phyloP scores from a whole-genome alignment of 306 rosid species.

The Begonia loranthoides region DNA sequence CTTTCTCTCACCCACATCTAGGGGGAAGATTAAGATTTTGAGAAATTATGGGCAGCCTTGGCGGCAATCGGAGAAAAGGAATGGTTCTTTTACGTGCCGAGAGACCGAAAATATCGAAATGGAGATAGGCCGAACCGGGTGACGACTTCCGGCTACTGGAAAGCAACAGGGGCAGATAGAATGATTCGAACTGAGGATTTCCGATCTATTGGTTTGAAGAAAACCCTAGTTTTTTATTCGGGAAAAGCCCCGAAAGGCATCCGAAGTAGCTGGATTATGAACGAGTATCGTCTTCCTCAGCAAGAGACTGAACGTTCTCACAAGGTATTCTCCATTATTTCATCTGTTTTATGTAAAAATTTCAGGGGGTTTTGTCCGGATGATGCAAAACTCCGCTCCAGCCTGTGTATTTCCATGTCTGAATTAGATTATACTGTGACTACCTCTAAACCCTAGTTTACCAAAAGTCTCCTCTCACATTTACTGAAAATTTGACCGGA shows the following conservation, averaged over 20 bases:
- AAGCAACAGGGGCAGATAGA: conserved; percentile 94
- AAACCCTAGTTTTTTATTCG: conserved; percentile 99
- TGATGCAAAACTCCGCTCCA: too few species aligned
- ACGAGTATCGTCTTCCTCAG: conserved; percentile 92
- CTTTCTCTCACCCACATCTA: conserved; percentile 16
- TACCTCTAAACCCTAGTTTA: too few species aligned
- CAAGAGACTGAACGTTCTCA: conserved; percentile 93
- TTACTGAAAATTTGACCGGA: too few species aligned
- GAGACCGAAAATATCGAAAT: conserved; percentile 83
- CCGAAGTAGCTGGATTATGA: conserved; percentile 97
- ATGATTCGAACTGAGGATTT: conserved; percentile 71
- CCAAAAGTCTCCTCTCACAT: too few species aligned
- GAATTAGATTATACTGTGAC: too few species aligned
- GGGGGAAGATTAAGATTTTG: conserved; percentile 7
- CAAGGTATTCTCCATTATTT: conserved; percentile 37
- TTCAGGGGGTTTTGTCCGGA: too few species aligned
- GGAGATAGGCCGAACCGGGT: conserved; percentile 93
- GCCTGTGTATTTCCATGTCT: too few species aligned
- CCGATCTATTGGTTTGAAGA: conserved; percentile 82
- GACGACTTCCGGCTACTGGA: conserved; percentile 95
- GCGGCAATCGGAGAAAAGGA: conserved; percentile 99
- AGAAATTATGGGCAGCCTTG: conserved; percentile 33
- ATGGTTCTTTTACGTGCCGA: conserved; percentile 93
- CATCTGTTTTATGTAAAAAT: background rate
- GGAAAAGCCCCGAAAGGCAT: conserved; percentile 97